Conservation (phyloP, 2,329 filamentous ascomycete genomes). For the Macroventuria anomochaeta region DNA sequence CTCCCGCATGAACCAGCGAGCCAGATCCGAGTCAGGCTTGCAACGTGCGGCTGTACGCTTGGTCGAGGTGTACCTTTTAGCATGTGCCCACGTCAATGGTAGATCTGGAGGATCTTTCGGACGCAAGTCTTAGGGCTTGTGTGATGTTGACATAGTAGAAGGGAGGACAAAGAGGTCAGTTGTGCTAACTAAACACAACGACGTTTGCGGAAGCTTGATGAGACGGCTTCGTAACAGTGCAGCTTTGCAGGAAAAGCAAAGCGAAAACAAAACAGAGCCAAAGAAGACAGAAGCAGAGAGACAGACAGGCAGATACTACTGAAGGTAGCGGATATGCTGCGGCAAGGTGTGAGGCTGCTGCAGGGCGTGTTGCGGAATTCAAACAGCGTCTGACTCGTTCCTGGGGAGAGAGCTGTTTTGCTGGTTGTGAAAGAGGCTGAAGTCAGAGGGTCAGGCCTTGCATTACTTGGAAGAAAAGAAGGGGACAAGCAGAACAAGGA, state of each 20-base stretch:
- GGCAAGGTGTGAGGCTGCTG: conserved; percentile 27
- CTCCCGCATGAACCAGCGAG: conserved; percentile 41
- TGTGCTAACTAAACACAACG: conserved; percentile 37
- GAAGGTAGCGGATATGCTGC: conserved; percentile 31
- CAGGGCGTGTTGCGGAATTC: conserved; percentile 44
- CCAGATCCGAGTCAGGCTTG: conserved; percentile 45
- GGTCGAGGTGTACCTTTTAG: conserved; percentile 42
- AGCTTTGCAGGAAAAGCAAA: conserved; percentile 46
- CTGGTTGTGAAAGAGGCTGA: conserved; percentile 28
- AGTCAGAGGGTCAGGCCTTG: conserved; percentile 43
- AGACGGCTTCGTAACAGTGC: conserved; percentile 39
- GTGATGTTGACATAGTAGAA: conserved; percentile 39
- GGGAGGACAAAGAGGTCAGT: conserved; percentile 41
- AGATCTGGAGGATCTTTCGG: conserved; percentile 25
- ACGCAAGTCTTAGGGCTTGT: conserved; percentile 38
- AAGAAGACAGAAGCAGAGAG: conserved; percentile 40
- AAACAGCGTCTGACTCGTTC: conserved; percentile 40
- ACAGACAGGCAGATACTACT: conserved; percentile 41
- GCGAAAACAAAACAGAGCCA: conserved; percentile 33
- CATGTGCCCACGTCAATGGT: conserved; percentile 37
- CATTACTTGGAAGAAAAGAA: conserved; percentile 43
- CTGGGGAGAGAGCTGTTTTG: conserved; percentile 30
- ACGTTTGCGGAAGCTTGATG: conserved; percentile 45
- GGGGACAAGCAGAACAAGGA: conserved; percentile 36
- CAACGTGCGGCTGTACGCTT: conserved; percentile 33